Base-by-base conservation (phyloP, 1,139 yeast genomes). In the Yamadazyma diddensiae region DNA sequence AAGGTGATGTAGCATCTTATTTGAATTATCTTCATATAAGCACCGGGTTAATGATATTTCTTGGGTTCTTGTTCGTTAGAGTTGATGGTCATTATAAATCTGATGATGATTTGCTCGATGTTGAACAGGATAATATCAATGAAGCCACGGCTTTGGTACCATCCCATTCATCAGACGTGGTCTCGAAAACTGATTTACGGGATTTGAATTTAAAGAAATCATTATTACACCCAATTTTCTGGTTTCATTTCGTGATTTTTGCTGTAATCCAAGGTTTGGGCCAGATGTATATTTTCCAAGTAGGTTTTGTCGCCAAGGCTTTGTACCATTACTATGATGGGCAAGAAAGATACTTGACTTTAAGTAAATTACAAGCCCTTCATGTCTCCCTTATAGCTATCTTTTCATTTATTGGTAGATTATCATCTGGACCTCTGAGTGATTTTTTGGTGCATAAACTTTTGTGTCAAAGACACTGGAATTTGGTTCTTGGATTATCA, bases 341-440 rank as follows among this genome's bases (percentile, higher is more conserved):
- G 18, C 45, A 30, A 15, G 18, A 25, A 31, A 7, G 38, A 54
- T 4, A 17, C 11, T 8, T 26, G 10, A 17, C 15, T 5, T 53
- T 62, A 28, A 62, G 65, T 33, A 55, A 69, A 3, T 58, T 72
- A 15, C 94, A 83, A 51, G 82, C 87, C 0, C 44, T 77, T 15
- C 94, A 84, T 49, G 94, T 84, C 4, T 81, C 90, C 1, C 53
- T 81, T 14, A 71, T 84, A 24, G 84, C 94, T 1, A 50, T 82
- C 14, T 65, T 76, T 27, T 80, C 86, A 28, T 84, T 83, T 52
- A 37, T 68, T 2, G 94, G 94, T 1, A 61, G 94, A 33, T 54
- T 86, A 21, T 49, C 77, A 3, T 71, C 88, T 10, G 95, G 94
- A 0, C 78, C 82, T 0, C 51, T 70, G n/a, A 73, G 85, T 1